Evolutionary conservation across 192 early-diverging fungal genomes (phyloP).

Genomic region (Lunasporangiospora selenospora): DNA sequence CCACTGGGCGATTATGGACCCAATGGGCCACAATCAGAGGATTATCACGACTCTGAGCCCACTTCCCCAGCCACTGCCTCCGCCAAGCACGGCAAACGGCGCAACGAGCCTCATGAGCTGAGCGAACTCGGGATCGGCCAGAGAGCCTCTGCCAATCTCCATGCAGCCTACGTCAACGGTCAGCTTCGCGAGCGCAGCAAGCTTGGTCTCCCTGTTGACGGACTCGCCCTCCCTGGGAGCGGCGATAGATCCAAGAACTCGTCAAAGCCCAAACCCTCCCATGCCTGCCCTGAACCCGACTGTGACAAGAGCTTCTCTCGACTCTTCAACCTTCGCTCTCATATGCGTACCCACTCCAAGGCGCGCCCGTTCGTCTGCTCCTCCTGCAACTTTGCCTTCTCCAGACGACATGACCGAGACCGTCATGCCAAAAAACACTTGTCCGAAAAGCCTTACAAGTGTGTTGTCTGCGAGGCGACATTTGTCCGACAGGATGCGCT

Average conservation of each 20-base stretch:
- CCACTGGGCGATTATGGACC: too few relatives aligned
- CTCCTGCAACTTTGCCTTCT: conserved; percentile 71
- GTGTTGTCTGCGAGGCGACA: conserved; percentile 58
- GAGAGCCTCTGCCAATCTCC: conserved; percentile 39
- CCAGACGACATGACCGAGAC: conserved; percentile 81
- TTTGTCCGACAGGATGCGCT: conserved; percentile 47
- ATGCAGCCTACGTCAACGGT: conserved; percentile 42
- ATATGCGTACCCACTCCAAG: conserved; percentile 78
- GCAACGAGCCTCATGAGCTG: conserved; percentile 39
- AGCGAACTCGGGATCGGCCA: conserved; percentile 48
- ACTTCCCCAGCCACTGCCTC: neutral
- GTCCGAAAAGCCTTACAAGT: conserved; percentile 64
- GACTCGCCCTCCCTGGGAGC: neutral
- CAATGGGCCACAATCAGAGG: too few relatives aligned
- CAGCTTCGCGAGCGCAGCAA: conserved; percentile 33
- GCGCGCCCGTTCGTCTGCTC: conserved; percentile 72
- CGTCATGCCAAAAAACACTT: conserved; percentile 75
- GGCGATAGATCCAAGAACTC: conserved; percentile 12
- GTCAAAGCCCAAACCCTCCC: conserved; percentile 32
- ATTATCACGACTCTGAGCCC: too few relatives aligned
- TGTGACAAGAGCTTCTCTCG: conserved; percentile 86
- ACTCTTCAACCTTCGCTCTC: conserved; percentile 84
- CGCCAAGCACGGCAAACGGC: conserved; percentile 12
- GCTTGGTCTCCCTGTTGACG: conserved; percentile 20
- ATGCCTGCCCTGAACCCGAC: conserved; percentile 67